Conservation (phyloP, 352 stramenopile species). For the Plasmopara halstedii region DNA sequence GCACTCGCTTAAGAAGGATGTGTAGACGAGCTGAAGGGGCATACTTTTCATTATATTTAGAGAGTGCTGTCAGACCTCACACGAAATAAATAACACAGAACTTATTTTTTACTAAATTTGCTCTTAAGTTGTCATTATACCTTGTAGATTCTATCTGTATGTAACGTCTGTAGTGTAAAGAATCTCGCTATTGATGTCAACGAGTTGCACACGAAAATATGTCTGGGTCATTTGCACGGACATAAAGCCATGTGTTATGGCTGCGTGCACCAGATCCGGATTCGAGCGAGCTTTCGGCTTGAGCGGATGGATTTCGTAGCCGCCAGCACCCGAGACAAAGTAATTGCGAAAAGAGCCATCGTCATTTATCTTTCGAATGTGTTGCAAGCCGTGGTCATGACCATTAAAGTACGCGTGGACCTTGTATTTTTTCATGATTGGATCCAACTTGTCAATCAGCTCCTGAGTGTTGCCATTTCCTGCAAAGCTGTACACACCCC, state of each 20-base stretch:
- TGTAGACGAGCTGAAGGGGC: conserved; percentile 16
- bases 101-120: conserved; percentile 20
- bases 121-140: neutral
- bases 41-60: neutral
- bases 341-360: conserved; percentile 51
- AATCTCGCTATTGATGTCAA: conserved; percentile 56
- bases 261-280: conserved; percentile 65
- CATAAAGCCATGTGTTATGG: conserved; percentile 84
- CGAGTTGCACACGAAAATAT: conserved; percentile 67
- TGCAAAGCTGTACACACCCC: conserved; percentile 78
- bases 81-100: too few species aligned
- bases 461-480: conserved; percentile 75
- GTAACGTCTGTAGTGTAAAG: conserved; percentile 76
- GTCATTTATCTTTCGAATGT: conserved; percentile 48
- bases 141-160: conserved; percentile 21
- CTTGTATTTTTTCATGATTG: conserved; percentile 70
- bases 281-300: conserved; percentile 58
- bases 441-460: conserved; percentile 63
- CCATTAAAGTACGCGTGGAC: conserved; percentile 85
- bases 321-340: conserved; percentile 74
- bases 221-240: conserved; percentile 60
- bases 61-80: too few species aligned
- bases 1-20: conserved; percentile 80
- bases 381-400: conserved; percentile 81
- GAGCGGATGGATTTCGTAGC: conserved; percentile 62